A percentile compares a stretch with the other conserved stretches of the same genome.
These are phyloP conservation scores for Drechslerella stenobrocha DNA, from an alignment of 2,329 filamentous ascomycete species.

Conservation along the genomic window DNA sequence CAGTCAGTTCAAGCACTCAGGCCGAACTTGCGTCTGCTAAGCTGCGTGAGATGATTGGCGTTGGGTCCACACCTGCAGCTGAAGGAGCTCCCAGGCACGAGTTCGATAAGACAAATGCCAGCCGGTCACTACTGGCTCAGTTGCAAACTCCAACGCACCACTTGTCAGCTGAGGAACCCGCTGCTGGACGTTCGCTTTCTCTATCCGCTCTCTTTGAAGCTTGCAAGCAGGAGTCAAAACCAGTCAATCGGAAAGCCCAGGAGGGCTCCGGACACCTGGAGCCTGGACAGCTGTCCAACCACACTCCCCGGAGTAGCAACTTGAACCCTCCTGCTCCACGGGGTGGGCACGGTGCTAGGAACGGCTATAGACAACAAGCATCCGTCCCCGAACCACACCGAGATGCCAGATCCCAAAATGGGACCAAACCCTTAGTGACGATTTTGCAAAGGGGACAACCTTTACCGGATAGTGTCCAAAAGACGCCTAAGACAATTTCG, in stretches of 20 bases:
- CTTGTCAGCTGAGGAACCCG: constrained; percentile 11
- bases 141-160: constrained; percentile 21
- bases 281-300: constrained; percentile 3
- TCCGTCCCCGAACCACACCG: background rate
- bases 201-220: constrained; percentile 34
- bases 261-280: constrained; percentile 22
- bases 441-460: constrained; percentile 44
- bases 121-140: constrained; percentile 43
- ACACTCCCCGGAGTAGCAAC: constrained; percentile 35
- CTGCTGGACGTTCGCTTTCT: constrained; percentile 19
- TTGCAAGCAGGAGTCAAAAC: constrained; percentile 33
- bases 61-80: constrained; percentile 13
- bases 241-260: constrained; percentile 11
- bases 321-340: constrained; percentile 39
- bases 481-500: constrained; percentile 2
- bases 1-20: background rate
- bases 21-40: constrained; percentile 29
- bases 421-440: constrained; percentile 27
- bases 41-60: constrained; percentile 40
- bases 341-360: constrained; percentile 14
- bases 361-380: constrained; percentile 22
- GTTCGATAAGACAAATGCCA: constrained; percentile 42
- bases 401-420: constrained; percentile 10
- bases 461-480: constrained; percentile 12
- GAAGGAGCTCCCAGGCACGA: constrained; percentile 4